A percentile compares a stretch with the other conserved stretches of the same genome.
Conservation (phyloP, 352 stramenopile genomes). For the Phytopythium mirpurense region DNA sequence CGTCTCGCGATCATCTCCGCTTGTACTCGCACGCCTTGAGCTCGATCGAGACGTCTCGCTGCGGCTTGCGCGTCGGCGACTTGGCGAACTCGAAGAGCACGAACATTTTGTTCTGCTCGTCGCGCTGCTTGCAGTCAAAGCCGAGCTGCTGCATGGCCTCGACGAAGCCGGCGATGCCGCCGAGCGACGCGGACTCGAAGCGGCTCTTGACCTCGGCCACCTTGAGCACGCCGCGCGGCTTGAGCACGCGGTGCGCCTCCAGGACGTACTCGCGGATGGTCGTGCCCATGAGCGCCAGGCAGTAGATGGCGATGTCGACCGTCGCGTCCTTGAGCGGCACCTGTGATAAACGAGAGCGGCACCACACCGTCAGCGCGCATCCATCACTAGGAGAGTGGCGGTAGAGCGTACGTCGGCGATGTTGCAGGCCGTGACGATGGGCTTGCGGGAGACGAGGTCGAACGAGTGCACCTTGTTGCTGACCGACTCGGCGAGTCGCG, state of each 20-base stretch:
- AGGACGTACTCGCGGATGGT: conserved; percentile 96
- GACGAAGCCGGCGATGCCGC: too few relatives aligned
- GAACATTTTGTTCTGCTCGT: conserved; percentile 86
- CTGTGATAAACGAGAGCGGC: conserved; percentile 20
- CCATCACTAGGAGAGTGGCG: too few relatives aligned
- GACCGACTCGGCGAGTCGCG: conserved; percentile 88
- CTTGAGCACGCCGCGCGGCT: conserved; percentile 89
- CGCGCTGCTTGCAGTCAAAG: conserved; percentile 65
- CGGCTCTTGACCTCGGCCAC: conserved; percentile 82
- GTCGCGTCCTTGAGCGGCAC: conserved; percentile 87
- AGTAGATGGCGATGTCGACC: conserved; percentile 97
- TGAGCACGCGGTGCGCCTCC: conserved; percentile 94
- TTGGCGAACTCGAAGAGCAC: conserved; percentile 83
- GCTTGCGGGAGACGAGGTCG: conserved; percentile 94
- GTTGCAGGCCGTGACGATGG: conserved; percentile 94
- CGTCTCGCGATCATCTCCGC: conserved; percentile 27
- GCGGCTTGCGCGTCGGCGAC: conserved; percentile 32
- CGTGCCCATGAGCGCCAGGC: conserved; percentile 97
- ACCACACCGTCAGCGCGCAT: too few relatives aligned
- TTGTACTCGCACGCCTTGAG: conserved; percentile 87
- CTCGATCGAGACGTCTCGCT: conserved; percentile 48
- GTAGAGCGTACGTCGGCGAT: conserved; percentile 90
- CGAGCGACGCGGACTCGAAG: conserved; percentile 67
- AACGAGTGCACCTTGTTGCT: conserved; percentile 95
- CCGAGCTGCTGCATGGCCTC: conserved; percentile 56